Percentiles rank a stretch among this genome's conserved stretches.
Conservation (phyloP, 1,139 yeast genomes). For the Debaryomyces psychrophilus region DNA sequence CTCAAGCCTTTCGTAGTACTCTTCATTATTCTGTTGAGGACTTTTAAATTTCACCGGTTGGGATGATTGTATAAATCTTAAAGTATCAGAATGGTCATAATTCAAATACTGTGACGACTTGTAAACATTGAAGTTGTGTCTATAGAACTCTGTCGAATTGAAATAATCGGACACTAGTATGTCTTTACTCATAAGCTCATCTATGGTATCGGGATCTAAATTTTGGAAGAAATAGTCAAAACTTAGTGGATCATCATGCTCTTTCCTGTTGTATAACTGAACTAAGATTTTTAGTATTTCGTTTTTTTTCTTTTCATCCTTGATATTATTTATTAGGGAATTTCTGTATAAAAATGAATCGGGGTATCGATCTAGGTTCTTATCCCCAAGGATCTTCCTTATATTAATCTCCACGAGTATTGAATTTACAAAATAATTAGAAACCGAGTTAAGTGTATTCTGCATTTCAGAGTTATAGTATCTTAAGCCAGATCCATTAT, state of each 20-base stretch:
- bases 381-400: slow-evolving; percentile 19
- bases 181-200: slow-evolving; percentile 16
- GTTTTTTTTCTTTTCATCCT: slow-evolving; percentile 17
- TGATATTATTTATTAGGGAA: slow-evolving; percentile 20
- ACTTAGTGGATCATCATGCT: slow-evolving; percentile 19
- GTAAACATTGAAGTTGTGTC: slow-evolving; percentile 28
- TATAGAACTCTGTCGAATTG: slow-evolving; percentile 23
- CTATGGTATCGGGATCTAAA: slow-evolving; percentile 18
- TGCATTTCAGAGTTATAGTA: slow-evolving; percentile 24
- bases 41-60: slow-evolving; percentile 22
- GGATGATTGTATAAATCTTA: slow-evolving; percentile 19
- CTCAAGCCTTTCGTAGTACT: slow-evolving; percentile 24
- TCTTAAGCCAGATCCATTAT: slow-evolving; percentile 10
- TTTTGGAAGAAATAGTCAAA: slow-evolving; percentile 20
- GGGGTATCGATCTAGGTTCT: slow-evolving; percentile 7
- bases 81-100: slow-evolving; percentile 32
- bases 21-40: slow-evolving; percentile 20
- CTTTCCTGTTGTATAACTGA: slow-evolving; percentile 17
- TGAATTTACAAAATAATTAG: slow-evolving; percentile 22
- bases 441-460: slow-evolving; percentile 24
- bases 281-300: slow-evolving; percentile 21
- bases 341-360: slow-evolving; percentile 21
- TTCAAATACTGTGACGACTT: slow-evolving; percentile 39
- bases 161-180: slow-evolving; percentile 22
- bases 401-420: slow-evolving; percentile 32